A percentile compares a stretch with the other conserved stretches of the same genome.
phyloP scores from a whole-genome alignment of 2,329 filamentous ascomycete species.

The Ophiostoma ulmi region DNA sequence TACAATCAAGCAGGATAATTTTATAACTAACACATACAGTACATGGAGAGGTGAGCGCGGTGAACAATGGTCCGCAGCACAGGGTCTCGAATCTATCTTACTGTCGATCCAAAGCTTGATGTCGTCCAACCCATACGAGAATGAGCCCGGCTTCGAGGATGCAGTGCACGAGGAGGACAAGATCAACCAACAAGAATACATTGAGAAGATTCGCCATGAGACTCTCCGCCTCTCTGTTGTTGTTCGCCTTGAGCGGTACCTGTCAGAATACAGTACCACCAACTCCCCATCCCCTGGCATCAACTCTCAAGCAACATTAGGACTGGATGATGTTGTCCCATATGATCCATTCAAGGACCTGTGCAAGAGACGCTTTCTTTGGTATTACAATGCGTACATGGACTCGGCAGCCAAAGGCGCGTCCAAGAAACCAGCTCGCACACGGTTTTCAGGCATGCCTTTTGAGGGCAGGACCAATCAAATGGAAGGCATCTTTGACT shows the following conservation, averaged over 20 bases:
- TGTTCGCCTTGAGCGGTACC: slow-evolving; percentile 72
- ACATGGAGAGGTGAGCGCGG: slow-evolving; percentile 89
- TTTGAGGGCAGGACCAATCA: slow-evolving; percentile 73
- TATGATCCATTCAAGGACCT: slow-evolving; percentile 89
- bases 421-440: slow-evolving; percentile 57
- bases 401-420: slow-evolving; percentile 62
- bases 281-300: neutral
- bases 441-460: slow-evolving; percentile 72
- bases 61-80: slow-evolving; percentile 94
- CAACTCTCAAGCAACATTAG: too few species aligned
- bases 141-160: slow-evolving; percentile 89
- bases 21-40: slow-evolving; percentile 40
- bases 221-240: slow-evolving; percentile 81
- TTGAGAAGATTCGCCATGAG: slow-evolving; percentile 89
- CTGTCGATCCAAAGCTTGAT: slow-evolving; percentile 95
- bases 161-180: slow-evolving; percentile 62
- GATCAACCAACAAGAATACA: slow-evolving; percentile 63
- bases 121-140: slow-evolving; percentile 89
- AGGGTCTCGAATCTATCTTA: slow-evolving; percentile 88
- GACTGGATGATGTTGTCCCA: slow-evolving; percentile 37
- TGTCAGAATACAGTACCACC: slow-evolving; percentile 35
- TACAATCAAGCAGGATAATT: too few species aligned
- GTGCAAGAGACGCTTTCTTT: slow-evolving; percentile 85
- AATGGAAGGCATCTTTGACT: slow-evolving; percentile 86
- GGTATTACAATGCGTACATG: slow-evolving; percentile 91